phyloP scores from a whole-genome alignment of 768 basidiomycete species.

The Lentinula raphanica region DNA sequence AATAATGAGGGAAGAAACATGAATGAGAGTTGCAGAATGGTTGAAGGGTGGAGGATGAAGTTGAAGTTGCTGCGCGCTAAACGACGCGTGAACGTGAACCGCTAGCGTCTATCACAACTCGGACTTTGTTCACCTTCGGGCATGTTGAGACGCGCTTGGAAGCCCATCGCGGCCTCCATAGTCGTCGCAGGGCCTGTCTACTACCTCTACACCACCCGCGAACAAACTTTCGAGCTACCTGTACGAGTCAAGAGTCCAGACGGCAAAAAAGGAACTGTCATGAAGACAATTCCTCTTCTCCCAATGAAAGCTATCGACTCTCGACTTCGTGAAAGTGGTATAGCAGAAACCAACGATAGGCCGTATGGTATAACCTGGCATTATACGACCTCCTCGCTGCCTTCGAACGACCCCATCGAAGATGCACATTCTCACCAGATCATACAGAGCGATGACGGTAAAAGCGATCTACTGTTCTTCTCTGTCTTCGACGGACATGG shows the following conservation, averaged over 20 bases:
- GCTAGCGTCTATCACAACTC: too few relatives aligned
- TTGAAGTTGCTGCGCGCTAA: too few relatives aligned
- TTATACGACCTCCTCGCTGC: conserved; percentile 71
- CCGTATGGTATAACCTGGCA: conserved; percentile 63
- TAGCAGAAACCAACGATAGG: conserved; percentile 37
- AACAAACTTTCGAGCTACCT: conserved; percentile 54
- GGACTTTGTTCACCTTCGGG: conserved; percentile 6
- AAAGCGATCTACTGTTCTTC: conserved; percentile 80
- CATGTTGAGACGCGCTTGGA: conserved; percentile 69
- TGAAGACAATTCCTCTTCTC: conserved; percentile 49
- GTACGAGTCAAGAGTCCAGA: conserved; percentile 51
- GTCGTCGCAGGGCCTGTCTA: conserved; percentile 56
- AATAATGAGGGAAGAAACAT: too few relatives aligned
- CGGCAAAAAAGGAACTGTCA: conserved; percentile 54
- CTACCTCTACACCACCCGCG: conserved; percentile 45
- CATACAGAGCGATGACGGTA: conserved; percentile 56
- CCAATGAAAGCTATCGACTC: conserved; percentile 50
- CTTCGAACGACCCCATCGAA: conserved; percentile 89
- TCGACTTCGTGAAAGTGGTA: conserved; percentile 52
- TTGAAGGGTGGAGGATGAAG: too few relatives aligned
- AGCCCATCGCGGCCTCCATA: conserved; percentile 54
- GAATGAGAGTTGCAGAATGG: too few relatives aligned
- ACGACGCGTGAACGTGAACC: too few relatives aligned
- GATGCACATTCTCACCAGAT: conserved; percentile 76
- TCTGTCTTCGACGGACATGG: conserved; percentile 89